Evolutionary conservation across 2,329 filamentous ascomycete species (phyloP).

Genomic region (Fusarium longipes): DNA sequence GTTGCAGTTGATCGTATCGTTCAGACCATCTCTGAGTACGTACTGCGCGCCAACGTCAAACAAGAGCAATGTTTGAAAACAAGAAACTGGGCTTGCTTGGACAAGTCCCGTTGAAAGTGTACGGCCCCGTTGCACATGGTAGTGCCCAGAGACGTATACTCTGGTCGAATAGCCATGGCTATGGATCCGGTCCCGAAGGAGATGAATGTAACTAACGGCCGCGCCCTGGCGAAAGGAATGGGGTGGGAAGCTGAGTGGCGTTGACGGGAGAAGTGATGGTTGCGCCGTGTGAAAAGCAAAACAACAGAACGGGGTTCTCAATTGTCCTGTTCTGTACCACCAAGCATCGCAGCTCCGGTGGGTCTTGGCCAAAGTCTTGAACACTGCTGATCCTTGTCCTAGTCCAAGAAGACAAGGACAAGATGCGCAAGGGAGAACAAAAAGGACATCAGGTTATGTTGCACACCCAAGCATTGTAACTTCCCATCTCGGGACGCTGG

Average conservation of each 20-base stretch:
- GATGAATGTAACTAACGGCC: slow-evolving; percentile 41
- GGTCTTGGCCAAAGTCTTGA: slow-evolving; percentile 38
- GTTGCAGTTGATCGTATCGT: slow-evolving; percentile 7
- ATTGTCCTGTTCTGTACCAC: slow-evolving; percentile 23
- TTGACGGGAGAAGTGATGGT: slow-evolving; percentile 39
- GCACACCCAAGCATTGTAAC: slow-evolving; percentile 16
- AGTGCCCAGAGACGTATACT: slow-evolving; percentile 37
- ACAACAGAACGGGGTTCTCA: slow-evolving; percentile 20
- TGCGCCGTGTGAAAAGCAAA: slow-evolving; percentile 46
- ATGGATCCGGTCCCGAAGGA: slow-evolving; percentile 1
- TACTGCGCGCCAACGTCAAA: slow-evolving; percentile 13
- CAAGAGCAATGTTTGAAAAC: slow-evolving; percentile 23
- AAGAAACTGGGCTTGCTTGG: slow-evolving; percentile 31
- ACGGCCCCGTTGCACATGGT: slow-evolving; percentile 43
- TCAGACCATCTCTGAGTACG: background rate
- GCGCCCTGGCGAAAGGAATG: slow-evolving; percentile 43
- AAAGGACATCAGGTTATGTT: slow-evolving; percentile 13
- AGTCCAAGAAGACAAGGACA: slow-evolving; percentile 8
- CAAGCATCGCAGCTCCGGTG: slow-evolving; percentile 36
- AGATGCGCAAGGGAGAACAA: slow-evolving; percentile 34
- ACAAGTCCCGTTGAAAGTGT: slow-evolving; percentile 14
- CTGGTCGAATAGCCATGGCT: background rate
- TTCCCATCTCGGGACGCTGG: slow-evolving; percentile 27
- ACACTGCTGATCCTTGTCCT: slow-evolving; percentile 32
- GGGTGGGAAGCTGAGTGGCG: slow-evolving; percentile 43